A percentile compares a stretch with the other conserved stretches of the same genome.
phyloP scores from a whole-genome alignment of 2,329 filamentous ascomycete genomes.

The Sclerotiophoma versabilis region DNA sequence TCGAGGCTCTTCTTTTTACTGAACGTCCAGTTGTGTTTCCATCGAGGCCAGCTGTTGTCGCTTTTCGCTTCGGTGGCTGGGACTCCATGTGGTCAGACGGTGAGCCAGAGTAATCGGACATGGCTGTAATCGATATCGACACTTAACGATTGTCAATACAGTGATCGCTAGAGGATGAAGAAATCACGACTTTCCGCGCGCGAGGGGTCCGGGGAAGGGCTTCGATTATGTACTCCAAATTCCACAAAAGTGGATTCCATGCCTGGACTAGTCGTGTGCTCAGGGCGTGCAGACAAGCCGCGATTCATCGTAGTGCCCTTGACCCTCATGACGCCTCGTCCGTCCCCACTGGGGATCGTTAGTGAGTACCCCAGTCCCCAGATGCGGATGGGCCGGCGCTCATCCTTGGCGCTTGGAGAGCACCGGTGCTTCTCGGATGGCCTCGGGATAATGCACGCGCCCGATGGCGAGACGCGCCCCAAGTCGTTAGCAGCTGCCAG shows the following conservation, averaged over 20 bases:
- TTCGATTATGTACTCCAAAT: constrained; percentile 44
- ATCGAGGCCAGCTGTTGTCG: constrained; percentile 62
- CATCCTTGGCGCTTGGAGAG: constrained; percentile 33
- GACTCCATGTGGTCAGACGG: constrained; percentile 42
- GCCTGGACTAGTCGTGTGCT: constrained; percentile 37
- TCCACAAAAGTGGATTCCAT: constrained; percentile 44
- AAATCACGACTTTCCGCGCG: constrained; percentile 25
- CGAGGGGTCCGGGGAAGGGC: constrained; percentile 35
- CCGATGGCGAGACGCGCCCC: constrained; percentile 20
- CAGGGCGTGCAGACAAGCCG: constrained; percentile 37
- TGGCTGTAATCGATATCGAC: constrained; percentile 30
- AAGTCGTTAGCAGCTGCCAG: constrained; percentile 37
- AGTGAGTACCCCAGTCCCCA: constrained; percentile 49
- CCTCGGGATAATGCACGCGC: constrained; percentile 39
- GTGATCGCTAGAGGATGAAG: constrained; percentile 21
- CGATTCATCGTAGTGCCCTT: constrained; percentile 41
- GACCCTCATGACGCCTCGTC: constrained; percentile 46
- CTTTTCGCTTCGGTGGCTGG: constrained; percentile 63
- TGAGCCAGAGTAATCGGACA: constrained; percentile 49
- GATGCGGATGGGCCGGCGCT: constrained; percentile 45
- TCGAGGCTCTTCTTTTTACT: constrained; percentile 85
- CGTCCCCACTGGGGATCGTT: constrained; percentile 44
- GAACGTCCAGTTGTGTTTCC: constrained; percentile 58
- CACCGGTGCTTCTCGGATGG: constrained; percentile 44
- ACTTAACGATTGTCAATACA: constrained; percentile 23